phyloP scores from a whole-genome alignment of 768 basidiomycete species.

The Daedaleopsis nitida region DNA sequence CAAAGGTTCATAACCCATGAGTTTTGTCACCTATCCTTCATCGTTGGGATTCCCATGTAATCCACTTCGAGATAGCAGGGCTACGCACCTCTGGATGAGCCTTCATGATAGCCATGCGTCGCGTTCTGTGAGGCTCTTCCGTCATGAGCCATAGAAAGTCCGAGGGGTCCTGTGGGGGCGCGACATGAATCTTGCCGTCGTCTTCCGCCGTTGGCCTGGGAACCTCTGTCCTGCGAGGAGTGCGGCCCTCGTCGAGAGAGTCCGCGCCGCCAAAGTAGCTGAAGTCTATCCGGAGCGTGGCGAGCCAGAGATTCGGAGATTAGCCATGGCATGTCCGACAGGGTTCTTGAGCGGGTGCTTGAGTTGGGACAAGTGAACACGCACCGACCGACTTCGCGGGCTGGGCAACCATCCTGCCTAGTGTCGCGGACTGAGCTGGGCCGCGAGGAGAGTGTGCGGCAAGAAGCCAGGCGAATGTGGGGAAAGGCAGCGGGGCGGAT shows the following conservation, averaged over 20 bases:
- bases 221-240: slow-evolving; percentile 39
- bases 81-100: slow-evolving; percentile 83
- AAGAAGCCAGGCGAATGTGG: background rate
- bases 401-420: background rate
- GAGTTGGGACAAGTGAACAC: background rate
- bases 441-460: background rate
- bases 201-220: slow-evolving; percentile 52
- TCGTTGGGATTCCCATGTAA: background rate
- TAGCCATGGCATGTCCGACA: background rate
- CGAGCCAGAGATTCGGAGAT: background rate
- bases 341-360: background rate
- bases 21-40: slow-evolving; percentile 75
- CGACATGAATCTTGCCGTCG: slow-evolving; percentile 44
- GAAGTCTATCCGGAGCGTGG: slow-evolving; percentile 50
- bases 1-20: slow-evolving; percentile 93
- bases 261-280: slow-evolving; percentile 87
- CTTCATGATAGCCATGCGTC: slow-evolving; percentile 89
- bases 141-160: slow-evolving; percentile 98
- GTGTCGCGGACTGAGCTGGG: background rate
- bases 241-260: slow-evolving; percentile 56
- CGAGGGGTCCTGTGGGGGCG: slow-evolving; percentile 69
- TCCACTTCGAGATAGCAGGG: background rate
- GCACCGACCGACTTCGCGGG: background rate
- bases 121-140: slow-evolving; percentile 92
- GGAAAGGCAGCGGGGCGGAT: background rate